These are phyloP conservation scores for Choiromyces venosus DNA, from an alignment of 495 filamentous ascomycete genomes.

Conservation along the genomic window DNA sequence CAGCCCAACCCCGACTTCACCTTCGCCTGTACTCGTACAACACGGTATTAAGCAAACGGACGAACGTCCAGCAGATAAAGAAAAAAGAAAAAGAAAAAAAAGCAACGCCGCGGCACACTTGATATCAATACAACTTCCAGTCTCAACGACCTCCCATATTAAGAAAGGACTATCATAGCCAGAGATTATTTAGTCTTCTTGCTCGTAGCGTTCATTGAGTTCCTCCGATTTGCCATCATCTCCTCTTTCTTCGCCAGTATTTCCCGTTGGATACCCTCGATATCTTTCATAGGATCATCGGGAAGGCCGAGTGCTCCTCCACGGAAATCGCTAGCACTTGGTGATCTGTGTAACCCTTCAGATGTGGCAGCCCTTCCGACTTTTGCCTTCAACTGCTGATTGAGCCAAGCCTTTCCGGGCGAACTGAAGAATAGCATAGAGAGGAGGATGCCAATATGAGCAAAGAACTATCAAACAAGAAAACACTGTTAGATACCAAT, in stretches of 20 bases:
- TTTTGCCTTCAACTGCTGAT: constrained; percentile 53
- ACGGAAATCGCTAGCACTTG: constrained; percentile 24
- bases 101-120: not conserved
- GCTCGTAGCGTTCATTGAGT: constrained; percentile 48
- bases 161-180: not conserved
- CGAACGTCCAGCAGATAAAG: not conserved
- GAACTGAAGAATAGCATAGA: constrained; percentile 73
- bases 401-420: constrained; percentile 61
- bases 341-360: constrained; percentile 28
- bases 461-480: constrained; percentile 65
- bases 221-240: constrained; percentile 53
- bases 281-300: constrained; percentile 66
- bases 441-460: constrained; percentile 57
- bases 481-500: not conserved
- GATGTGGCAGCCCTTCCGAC: constrained; percentile 25
- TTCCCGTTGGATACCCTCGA: constrained; percentile 74
- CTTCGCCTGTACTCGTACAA: not conserved
- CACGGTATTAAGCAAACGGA: not conserved
- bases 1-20: not conserved
- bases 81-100: not conserved
- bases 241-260: constrained; percentile 63
- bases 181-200: constrained; percentile 45
- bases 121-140: not conserved
- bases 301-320: constrained; percentile 63
- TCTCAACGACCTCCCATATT: not conserved